Conservation (phyloP, 306 rosid genomes). For the Quercus variabilis region DNA sequence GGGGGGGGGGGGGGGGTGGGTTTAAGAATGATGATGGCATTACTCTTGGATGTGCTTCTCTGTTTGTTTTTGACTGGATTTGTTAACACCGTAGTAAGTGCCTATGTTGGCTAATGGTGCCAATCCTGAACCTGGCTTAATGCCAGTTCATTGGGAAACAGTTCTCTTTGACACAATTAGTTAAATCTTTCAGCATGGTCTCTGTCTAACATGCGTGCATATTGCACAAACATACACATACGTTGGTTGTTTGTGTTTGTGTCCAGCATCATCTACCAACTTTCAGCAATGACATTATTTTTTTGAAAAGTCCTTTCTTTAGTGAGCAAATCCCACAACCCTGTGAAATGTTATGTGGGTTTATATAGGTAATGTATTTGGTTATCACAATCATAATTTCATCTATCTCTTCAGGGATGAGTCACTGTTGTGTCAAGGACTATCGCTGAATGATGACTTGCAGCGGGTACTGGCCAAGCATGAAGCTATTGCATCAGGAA, state of each 20-base stretch:
- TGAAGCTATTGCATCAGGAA: conserved; percentile 85
- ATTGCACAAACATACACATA: not conserved
- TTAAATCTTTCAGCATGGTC: not conserved
- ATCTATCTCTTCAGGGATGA: conserved; percentile 61
- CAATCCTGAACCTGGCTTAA: too few relatives aligned
- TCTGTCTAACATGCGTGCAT: not conserved
- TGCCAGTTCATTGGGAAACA: not conserved
- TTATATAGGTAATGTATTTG: not conserved
- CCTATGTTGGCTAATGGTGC: too few relatives aligned
- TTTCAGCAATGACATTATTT: not conserved
- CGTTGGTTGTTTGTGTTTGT: not conserved
- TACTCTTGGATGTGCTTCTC: too few relatives aligned
- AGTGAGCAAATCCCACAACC: not conserved
- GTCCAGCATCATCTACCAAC: not conserved
- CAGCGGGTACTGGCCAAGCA: conserved; percentile 88
- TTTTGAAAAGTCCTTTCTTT: not conserved
- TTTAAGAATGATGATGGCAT: too few relatives aligned
- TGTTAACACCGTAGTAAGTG: too few relatives aligned
- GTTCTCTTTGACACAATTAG: not conserved
- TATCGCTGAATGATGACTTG: conserved; percentile 90
- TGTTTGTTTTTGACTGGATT: too few relatives aligned
- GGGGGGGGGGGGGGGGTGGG: too few relatives aligned
- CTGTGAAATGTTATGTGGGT: not conserved
- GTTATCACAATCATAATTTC: not conserved
- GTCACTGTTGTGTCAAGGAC: conserved; percentile 91